These are phyloP conservation scores for Microdochium paspali DNA, from an alignment of 2,329 filamentous ascomycete species.

Conservation along the genomic window DNA sequence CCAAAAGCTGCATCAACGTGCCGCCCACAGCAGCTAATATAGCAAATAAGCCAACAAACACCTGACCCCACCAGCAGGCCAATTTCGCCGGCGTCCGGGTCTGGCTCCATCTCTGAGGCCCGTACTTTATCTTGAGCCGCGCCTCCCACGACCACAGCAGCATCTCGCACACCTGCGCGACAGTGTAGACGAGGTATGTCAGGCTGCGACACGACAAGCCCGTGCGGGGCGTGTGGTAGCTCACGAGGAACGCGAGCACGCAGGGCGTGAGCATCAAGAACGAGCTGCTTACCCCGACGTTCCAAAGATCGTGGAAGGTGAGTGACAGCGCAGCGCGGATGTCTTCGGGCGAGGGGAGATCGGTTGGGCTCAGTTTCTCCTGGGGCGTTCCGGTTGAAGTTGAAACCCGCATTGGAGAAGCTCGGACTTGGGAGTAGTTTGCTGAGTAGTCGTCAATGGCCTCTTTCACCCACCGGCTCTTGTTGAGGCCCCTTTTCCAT, in stretches of 20 bases:
- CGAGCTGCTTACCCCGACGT: slow-evolving; percentile 10
- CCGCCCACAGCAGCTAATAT: slow-evolving; percentile 17
- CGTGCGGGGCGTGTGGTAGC: slow-evolving; percentile 20
- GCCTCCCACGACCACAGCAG: slow-evolving; percentile 17
- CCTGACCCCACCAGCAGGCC: slow-evolving; percentile 18
- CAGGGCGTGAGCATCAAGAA: slow-evolving; percentile 16
- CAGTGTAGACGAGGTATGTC: slow-evolving; percentile 22
- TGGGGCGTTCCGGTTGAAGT: not conserved
- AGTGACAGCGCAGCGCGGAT: slow-evolving; percentile 11
- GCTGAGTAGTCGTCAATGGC: slow-evolving; percentile 15
- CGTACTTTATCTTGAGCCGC: slow-evolving; percentile 13
- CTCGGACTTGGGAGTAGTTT: not conserved
- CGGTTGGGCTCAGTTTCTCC: not conserved
- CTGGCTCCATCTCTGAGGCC: slow-evolving; percentile 13
- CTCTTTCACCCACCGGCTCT: slow-evolving; percentile 19
- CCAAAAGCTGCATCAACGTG: slow-evolving; percentile 17
- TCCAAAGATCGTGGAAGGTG: slow-evolving; percentile 10
- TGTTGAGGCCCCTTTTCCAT: slow-evolving; percentile 22
- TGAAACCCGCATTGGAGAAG: not conserved
- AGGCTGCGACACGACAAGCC: slow-evolving; percentile 22
- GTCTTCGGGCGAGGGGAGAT: slow-evolving; percentile 2
- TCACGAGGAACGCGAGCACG: slow-evolving; percentile 20
- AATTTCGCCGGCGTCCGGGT: slow-evolving; percentile 13
- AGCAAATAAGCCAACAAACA: slow-evolving; percentile 18
- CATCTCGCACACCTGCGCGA: slow-evolving; percentile 20